Evolutionary conservation across 129 eudicot species (phyloP), one percentile per base, ranked within the genome.

Genomic region (Flaveria bidentis): DNA sequence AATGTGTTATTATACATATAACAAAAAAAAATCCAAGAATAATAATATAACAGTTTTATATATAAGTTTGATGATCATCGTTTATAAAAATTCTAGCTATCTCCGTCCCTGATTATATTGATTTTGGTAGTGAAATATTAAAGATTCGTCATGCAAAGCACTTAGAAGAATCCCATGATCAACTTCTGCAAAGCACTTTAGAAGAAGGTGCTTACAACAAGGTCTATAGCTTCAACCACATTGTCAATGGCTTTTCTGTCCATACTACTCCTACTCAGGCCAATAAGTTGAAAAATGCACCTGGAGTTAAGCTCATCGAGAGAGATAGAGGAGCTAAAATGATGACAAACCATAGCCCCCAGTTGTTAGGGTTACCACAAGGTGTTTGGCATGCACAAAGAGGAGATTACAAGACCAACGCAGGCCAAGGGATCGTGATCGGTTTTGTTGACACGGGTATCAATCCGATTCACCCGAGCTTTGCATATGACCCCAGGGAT

Each of bases 401-500:
- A 75, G 89, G 88, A 6, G 77, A 45, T 45, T 11, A 45, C 9
- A 11, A 74, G 14, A 84, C 60, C 26, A 80, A 86, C 62, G 97
- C 87, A 3, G 97, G 97, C 10, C 94, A 95, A 76, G 99, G 99
- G 33, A 85, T 95, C 30, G 92, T 95, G 60, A 95, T 95, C 11
- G 99, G 99, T 28, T 80, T 95, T 69, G 80, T 95, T 16, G 99
- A 95, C 61, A 67, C 99, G 1, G 99, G 99, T 15, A 95, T 95
- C 8, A 89, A 95, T 78, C 94, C 99, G 0, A 23, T 73, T 20
- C 99, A 95, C 75, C 97, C 97, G 6, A 95, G 99, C 80, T 95
- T 95, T 67, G 91, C 96, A 1, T 84, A 88, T 77, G 87, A 85
- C 71, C 87, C 85, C 1, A 36, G 30, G 18, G 62, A 71, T 33